A percentile compares a stretch with the other conserved stretches of the same genome.
Conservation (phyloP, 1,284 basidiomycete genomes). For the Pholiota adiposa region DNA sequence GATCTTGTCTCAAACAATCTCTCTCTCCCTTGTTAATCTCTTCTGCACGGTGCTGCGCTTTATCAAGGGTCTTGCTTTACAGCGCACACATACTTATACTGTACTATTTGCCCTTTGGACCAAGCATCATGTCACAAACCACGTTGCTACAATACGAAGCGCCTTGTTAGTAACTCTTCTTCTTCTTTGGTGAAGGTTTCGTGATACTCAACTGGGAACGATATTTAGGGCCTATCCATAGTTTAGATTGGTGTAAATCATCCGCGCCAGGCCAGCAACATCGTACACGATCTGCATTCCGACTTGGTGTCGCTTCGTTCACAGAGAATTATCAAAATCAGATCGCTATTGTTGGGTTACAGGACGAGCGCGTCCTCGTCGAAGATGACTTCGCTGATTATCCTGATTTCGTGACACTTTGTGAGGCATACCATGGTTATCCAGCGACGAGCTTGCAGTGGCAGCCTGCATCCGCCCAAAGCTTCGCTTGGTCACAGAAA, state of each 20-base stretch:
- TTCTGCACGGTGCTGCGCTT: background rate
- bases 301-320: slow-evolving; percentile 80
- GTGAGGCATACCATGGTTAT: slow-evolving; percentile 81
- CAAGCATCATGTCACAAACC: slow-evolving; percentile 54
- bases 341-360: slow-evolving; percentile 81
- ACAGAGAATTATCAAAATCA: slow-evolving; percentile 81
- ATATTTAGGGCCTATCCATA: slow-evolving; percentile 77
- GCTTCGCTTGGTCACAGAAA: slow-evolving; percentile 68
- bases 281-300: slow-evolving; percentile 77
- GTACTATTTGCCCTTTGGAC: background rate
- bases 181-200: slow-evolving; percentile 4
- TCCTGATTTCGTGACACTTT: slow-evolving; percentile 81
- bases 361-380: slow-evolving; percentile 81
- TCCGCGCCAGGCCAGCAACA: slow-evolving; percentile 73
- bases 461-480: slow-evolving; percentile 72
- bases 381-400: slow-evolving; percentile 83
- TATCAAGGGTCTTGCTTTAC: background rate
- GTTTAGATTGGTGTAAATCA: slow-evolving; percentile 85
- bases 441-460: slow-evolving; percentile 84
- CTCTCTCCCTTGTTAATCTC: background rate
- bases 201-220: slow-evolving; percentile 7
- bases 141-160: slow-evolving; percentile 75
- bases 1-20: slow-evolving; percentile 1
- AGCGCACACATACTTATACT: background rate
- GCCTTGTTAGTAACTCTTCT: slow-evolving; percentile 55